Conservation (phyloP, 371 early-diverging fungal species). For the Apophysomyces trapeziformis region DNA sequence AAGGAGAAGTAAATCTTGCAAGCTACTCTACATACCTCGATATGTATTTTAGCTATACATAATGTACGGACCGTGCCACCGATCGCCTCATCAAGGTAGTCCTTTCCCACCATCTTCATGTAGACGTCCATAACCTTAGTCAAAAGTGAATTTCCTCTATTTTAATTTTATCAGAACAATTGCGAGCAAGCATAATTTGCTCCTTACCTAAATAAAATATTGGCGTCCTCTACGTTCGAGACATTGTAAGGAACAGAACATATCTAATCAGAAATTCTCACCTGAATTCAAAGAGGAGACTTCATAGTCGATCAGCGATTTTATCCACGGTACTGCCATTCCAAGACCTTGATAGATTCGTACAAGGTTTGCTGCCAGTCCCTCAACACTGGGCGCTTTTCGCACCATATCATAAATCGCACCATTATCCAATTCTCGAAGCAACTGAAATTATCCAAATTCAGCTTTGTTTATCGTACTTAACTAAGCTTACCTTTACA, state of each 20-base stretch:
- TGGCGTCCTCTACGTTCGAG: slow-evolving; percentile 46
- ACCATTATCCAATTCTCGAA: slow-evolving; percentile 55
- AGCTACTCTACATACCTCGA: slow-evolving; percentile 33
- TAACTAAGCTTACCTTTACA: slow-evolving; percentile 27
- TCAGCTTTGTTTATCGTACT: neutral
- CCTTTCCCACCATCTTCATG: slow-evolving; percentile 77
- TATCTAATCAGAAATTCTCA: slow-evolving; percentile 19
- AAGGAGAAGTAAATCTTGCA: neutral
- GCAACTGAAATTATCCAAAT: slow-evolving; percentile 20
- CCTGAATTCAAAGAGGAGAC: slow-evolving; percentile 52
- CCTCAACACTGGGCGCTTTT: slow-evolving; percentile 53
- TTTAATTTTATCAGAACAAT: neutral
- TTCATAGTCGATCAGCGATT: slow-evolving; percentile 63
- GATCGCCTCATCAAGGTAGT: slow-evolving; percentile 74
- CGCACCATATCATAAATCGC: slow-evolving; percentile 53
- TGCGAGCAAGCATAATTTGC: neutral
- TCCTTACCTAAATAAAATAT: slow-evolving; percentile 54
- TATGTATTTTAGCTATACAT: slow-evolving; percentile 51
- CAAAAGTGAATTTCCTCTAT: slow-evolving; percentile 76
- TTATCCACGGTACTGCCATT: slow-evolving; percentile 58
- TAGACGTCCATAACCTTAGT: slow-evolving; percentile 83
- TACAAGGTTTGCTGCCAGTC: slow-evolving; percentile 58
- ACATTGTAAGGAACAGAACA: neutral
- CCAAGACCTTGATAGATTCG: slow-evolving; percentile 58
- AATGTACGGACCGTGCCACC: slow-evolving; percentile 66